Evolutionary conservation across 805 yeast species (phyloP).

Genomic region (Kuraishia molischiana): DNA sequence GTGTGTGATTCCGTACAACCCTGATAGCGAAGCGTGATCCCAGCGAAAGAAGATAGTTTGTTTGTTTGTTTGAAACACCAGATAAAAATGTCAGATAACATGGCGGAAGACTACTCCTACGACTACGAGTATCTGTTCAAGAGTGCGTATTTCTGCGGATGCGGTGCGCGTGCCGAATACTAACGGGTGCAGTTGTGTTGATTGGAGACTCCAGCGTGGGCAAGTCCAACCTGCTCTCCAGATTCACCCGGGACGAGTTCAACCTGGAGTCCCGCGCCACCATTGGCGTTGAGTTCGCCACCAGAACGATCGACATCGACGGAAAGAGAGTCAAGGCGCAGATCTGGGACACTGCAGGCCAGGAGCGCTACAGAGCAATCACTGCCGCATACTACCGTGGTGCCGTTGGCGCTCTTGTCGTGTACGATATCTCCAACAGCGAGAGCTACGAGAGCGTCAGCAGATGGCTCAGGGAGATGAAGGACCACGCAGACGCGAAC

Average conservation of each 20-base stretch:
- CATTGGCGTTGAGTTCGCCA: conserved; percentile 97
- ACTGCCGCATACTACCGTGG: conserved; percentile 97
- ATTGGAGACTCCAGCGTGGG: conserved; percentile 98
- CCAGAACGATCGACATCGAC: conserved; percentile 83
- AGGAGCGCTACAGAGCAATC: conserved; percentile 95
- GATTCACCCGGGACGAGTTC: conserved; percentile 94
- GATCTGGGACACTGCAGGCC: conserved; percentile 99
- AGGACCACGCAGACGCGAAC: conserved; percentile 89
- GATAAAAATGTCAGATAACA: conserved; percentile 18
- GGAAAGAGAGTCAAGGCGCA: conserved; percentile 82
- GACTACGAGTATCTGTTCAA: conserved; percentile 92
- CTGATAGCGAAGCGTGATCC: too few relatives aligned
- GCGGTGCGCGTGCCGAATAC: conserved; percentile 3
- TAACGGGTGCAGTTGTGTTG: conserved; percentile 51
- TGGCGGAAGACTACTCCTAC: conserved; percentile 60
- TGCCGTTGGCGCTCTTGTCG: conserved; percentile 94
- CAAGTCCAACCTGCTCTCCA: conserved; percentile 83
- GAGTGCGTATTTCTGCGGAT: conserved; percentile 23
- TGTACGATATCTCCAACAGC: conserved; percentile 89
- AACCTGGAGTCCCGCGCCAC: conserved; percentile 90
- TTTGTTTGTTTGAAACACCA: neutral
- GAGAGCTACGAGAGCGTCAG: conserved; percentile 78
- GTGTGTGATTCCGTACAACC: too few relatives aligned
- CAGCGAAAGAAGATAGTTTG: too few relatives aligned
- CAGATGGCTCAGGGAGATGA: conserved; percentile 85